phyloP scores from a whole-genome alignment of 2,329 filamentous ascomycete genomes.

The Mycocentrospora acerina region DNA sequence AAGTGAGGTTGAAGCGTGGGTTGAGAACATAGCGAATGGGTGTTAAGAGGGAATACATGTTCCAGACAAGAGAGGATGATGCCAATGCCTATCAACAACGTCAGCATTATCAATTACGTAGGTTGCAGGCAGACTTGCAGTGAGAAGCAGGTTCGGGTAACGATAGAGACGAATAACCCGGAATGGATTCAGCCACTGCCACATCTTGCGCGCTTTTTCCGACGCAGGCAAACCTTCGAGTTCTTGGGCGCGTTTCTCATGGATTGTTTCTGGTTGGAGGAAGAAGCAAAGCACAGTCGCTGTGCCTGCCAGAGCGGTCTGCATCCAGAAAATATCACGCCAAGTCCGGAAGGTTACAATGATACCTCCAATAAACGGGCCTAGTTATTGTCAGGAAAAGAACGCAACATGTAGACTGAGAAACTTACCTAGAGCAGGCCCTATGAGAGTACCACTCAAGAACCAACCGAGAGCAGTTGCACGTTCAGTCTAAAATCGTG shows the following conservation, averaged over 20 bases:
- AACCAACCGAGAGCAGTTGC: slow-evolving; percentile 76
- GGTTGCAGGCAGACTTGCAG: slow-evolving; percentile 22
- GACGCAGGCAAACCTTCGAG: slow-evolving; percentile 56
- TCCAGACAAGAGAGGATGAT: slow-evolving; percentile 68
- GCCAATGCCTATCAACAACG: slow-evolving; percentile 49
- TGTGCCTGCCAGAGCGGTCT: slow-evolving; percentile 65
- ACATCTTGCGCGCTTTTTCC: slow-evolving; percentile 57
- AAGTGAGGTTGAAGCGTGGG: slow-evolving; percentile 68
- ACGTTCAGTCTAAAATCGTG: slow-evolving; percentile 61
- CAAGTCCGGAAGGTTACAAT: slow-evolving; percentile 74
- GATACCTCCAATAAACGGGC: slow-evolving; percentile 71
- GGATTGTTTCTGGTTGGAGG: slow-evolving; percentile 72
- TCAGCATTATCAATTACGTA: not conserved
- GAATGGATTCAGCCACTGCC: slow-evolving; percentile 66
- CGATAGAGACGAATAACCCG: slow-evolving; percentile 64
- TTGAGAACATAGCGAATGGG: slow-evolving; percentile 74
- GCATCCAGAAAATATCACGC: slow-evolving; percentile 77
- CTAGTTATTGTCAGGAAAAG: slow-evolving; percentile 48
- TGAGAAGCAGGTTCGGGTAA: slow-evolving; percentile 66
- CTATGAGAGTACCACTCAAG: slow-evolving; percentile 68
- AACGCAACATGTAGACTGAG: not conserved
- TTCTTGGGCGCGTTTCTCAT: slow-evolving; percentile 63
- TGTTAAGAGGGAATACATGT: slow-evolving; percentile 71
- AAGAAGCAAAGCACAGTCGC: slow-evolving; percentile 63
- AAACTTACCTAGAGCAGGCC: slow-evolving; percentile 50